phyloP scores from a whole-genome alignment of 768 basidiomycete genomes.

The Dacryopinax spathularia region DNA sequence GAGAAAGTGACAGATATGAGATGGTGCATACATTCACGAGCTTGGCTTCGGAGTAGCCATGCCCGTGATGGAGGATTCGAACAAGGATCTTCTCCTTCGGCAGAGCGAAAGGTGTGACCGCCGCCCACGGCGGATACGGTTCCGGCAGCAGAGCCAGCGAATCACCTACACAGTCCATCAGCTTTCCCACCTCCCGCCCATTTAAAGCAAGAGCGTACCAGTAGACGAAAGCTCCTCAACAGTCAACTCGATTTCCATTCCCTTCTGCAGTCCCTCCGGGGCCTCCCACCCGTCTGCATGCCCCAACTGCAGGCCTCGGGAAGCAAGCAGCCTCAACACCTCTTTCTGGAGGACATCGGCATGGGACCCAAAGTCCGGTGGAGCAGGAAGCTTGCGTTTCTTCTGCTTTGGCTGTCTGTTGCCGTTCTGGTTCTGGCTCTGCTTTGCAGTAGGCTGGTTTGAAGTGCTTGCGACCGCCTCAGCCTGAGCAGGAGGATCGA shows the following conservation, averaged over 20 bases:
- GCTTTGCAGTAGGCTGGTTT: background rate
- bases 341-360: constrained; percentile 69
- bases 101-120: constrained; percentile 70
- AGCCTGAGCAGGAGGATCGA: background rate
- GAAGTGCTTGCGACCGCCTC: background rate
- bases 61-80: constrained; percentile 53
- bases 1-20: constrained; percentile 34
- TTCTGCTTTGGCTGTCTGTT: constrained; percentile 13
- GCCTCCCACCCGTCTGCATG: constrained; percentile 38
- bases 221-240: constrained; percentile 50
- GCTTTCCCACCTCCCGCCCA: background rate
- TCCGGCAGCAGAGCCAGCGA: constrained; percentile 44
- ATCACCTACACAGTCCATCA: constrained; percentile 35
- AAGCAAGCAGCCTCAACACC: constrained; percentile 50
- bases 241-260: constrained; percentile 51
- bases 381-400: constrained; percentile 22
- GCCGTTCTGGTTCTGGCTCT: background rate
- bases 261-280: constrained; percentile 43
- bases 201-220: constrained; percentile 31
- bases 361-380: constrained; percentile 50
- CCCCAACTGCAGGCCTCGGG: constrained; percentile 37
- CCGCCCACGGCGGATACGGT: constrained; percentile 52
- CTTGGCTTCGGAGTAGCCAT: background rate
- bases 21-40: background rate
- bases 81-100: constrained; percentile 69